Base-by-base conservation (phyloP, 2,329 filamentous ascomycete genomes). In the Fusarium sp. region DNA sequence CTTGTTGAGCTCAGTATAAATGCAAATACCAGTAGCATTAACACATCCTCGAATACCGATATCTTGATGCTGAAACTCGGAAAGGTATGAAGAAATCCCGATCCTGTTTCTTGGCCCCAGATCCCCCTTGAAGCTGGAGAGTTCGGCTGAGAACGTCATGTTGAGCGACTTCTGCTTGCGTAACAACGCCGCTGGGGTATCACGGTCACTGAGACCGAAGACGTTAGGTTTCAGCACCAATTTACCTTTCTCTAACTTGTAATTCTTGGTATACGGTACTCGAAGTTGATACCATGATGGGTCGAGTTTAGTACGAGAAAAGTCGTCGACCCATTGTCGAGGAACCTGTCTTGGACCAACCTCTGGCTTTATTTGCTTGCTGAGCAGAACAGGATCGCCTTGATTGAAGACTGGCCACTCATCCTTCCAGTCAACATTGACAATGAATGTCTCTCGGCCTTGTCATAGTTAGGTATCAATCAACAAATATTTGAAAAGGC, bases 131-230 rank as follows among this genome's bases (percentile, higher is more conserved):
- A 51, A 33, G 12, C 12, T 35, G 12, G 48, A 24, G 11, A 51
- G 15, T 7, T 51, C 22, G 11, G 48, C 48, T 36, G 48, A 15
- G 24, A 52, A 52, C 4, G 48, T 35, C 48, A 36, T 52, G n/a
- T 52, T 52, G 48, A 52, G 48, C 3, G 48, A 52, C n/a, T 52
- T 52, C 17, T 52, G 48, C 17, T 52, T 52, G 8, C 31, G 31
- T 7, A 52, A 18, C 17, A 52, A 26, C 6, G 48, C 48, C 24
- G 48, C 48, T 15, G 48, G 48, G 17, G 31, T 52, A 36, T 52
- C 31, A 14, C 48, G 48, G n/a, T 36, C 48, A 52, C 31, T 35
- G n/a, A 52, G 48, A 7, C 31, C 17, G 6, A 52, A 52, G 31
- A 52, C 31, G 10, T 52, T 52, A 6, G 48, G 48, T 11, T 26